Evolutionary conservation across 2,329 filamentous ascomycete genomes (phyloP).

Genomic region (Pestalotiopsis fici): DNA sequence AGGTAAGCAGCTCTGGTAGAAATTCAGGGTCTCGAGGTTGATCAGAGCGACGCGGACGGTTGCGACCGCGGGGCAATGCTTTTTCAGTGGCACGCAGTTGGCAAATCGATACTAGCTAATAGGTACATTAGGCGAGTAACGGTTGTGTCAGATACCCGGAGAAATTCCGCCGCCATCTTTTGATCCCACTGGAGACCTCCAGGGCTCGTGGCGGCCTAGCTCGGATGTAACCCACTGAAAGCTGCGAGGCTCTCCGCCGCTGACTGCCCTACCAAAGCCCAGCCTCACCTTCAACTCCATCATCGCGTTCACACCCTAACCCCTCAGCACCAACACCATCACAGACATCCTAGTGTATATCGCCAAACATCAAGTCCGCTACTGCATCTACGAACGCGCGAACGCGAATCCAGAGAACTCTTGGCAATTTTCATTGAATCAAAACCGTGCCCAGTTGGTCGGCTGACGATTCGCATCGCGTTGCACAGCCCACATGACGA

Average conservation of each 20-base stretch:
- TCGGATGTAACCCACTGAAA: not conserved
- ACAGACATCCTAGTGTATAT: too few species aligned
- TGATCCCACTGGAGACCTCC: not conserved
- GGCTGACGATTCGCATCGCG: not conserved
- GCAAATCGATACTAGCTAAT: not conserved
- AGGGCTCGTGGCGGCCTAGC: not conserved
- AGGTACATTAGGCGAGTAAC: not conserved
- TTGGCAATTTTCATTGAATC: not conserved
- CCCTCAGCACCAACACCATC: not conserved
- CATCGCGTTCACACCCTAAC: not conserved
- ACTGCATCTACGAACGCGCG: not conserved
- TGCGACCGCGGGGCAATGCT: conserved; percentile 22
- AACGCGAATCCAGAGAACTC: not conserved
- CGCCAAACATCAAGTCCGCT: not conserved
- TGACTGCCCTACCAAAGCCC: not conserved
- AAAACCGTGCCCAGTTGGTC: not conserved
- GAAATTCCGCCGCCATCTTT: not conserved
- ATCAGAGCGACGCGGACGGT: conserved; percentile 3
- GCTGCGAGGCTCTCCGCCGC: not conserved
- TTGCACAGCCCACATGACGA: conserved; percentile 9
- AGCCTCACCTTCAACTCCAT: not conserved
- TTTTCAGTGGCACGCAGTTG: not conserved
- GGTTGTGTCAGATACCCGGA: not conserved
- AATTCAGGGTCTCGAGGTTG: conserved; percentile 6
- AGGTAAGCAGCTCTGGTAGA: not conserved